Base-by-base conservation (phyloP, 2,329 filamentous ascomycete genomes). In the Colletotrichum horii region DNA sequence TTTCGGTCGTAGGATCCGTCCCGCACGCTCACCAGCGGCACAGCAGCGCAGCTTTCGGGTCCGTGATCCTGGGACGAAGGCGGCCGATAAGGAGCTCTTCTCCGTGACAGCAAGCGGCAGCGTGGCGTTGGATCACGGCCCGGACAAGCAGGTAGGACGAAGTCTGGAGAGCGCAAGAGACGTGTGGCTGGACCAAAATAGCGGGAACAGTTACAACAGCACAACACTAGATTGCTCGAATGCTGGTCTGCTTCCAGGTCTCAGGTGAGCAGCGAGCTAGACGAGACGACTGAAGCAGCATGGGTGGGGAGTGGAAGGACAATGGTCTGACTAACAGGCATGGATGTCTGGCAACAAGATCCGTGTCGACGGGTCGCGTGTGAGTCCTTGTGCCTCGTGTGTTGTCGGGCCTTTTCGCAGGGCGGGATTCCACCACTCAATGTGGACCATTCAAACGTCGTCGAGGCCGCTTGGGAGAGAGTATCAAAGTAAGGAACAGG, bases 111-210 rank as follows among this genome's bases (percentile, higher is more conserved):
- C 65, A 32, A 26, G 11, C 36, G n/a, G 30, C 16, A 66, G 43
- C 32, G 70, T 73, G 74, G 74, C 65, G 60, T 56, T 76, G 74
- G 66, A 56, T 62, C 8, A 61, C 71, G 71, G 66, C 74, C 74
- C 74, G 74, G 48, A 14, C 26, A 66, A 28, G 34, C 58, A 74
- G 48, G 15, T 36, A 24, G 26, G 30, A 34, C 43, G 34, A 52
- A 24, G 9, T 14, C n/a, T 43, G 15, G 30, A 52, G 22, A 8
- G 43, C 12, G 24, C 6, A 55, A 15, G 36, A 28, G 6, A 58
- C 48, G 16, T 58, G 70, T 74, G 74, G 70, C 69, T 68, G 30
- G 19, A 64, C 12, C 12, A 8, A 8, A 22, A 8, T 6, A 22
- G 43, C n/a, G 43, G 43, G 43, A 48, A 7, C n/a, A 22, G 61